These are phyloP conservation scores for Candida coleopterorum DNA, from an alignment of 805 yeast species.

Conservation along the genomic window DNA sequence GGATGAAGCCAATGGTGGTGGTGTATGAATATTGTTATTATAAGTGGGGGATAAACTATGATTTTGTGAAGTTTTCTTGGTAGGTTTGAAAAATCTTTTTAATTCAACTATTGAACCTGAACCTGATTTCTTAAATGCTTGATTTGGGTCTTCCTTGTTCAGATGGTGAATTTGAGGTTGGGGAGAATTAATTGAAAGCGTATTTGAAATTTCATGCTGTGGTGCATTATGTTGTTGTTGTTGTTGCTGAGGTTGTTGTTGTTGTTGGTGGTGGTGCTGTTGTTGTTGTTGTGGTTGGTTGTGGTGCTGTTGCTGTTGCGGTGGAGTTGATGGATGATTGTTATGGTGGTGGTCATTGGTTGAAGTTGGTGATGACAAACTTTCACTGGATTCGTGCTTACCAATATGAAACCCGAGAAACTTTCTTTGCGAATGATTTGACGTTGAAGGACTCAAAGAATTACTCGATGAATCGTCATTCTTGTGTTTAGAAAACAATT, in stretches of 20 bases:
- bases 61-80: constrained; percentile 25
- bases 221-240: neutral
- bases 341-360: constrained; percentile 17
- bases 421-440: constrained; percentile 24
- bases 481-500: constrained; percentile 37
- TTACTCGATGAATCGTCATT: constrained; percentile 22
- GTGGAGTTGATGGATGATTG: too few relatives aligned
- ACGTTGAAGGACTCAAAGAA: constrained; percentile 20
- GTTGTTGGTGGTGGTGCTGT: neutral
- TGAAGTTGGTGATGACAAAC: constrained; percentile 30
- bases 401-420: constrained; percentile 41
- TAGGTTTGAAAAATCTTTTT: constrained; percentile 67
- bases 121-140: constrained; percentile 29
- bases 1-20: constrained; percentile 17
- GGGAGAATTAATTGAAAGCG: constrained; percentile 5
- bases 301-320: constrained; percentile 1
- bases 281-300: constrained; percentile 1
- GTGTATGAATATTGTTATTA: constrained; percentile 23
- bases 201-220: neutral
- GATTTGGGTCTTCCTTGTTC: constrained; percentile 22
- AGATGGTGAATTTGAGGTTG: constrained; percentile 6
- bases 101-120: constrained; percentile 70
- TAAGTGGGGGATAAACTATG: constrained; percentile 9
- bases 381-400: constrained; percentile 36
- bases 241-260: neutral